Evolutionary conservation across 176 grass and related monocot genomes (phyloP), one percentile per base, ranked within the genome.

Genomic region (Zoysia pacifica): DNA sequence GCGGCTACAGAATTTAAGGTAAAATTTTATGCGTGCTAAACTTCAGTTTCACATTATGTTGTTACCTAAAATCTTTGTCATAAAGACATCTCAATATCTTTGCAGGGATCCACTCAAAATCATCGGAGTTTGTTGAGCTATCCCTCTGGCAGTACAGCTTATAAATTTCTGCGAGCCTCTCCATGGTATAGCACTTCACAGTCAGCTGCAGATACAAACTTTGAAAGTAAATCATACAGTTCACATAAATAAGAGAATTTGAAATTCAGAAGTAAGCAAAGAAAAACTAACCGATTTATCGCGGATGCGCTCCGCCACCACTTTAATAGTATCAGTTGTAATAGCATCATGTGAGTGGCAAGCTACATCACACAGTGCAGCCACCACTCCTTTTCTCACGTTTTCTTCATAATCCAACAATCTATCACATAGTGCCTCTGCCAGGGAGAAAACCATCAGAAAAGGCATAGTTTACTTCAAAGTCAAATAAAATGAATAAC

Each of bases 251-350:
- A 28, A 8, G 56, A 19, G 14, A 79, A 86, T 37, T 60, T 48
- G 67, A 66, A 69, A 78, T 40, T 52, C 12, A n/a, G 54, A 45
- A 35, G 83, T 73, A 40, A 72, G 44, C 12, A 81, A n/a, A n/a
- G n/a, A n/a, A n/a, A n/a, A n/a, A 90, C 87, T 84, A 77, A 93
- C 97, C 72, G 97, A 91, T 99, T 94, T 99, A 87, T 99, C 97
- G 77, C 97, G 97, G 84, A 99, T 82, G 58, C 97, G 92, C 80
- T 99, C 92, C 0, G 97, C 97, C 65, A 99, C 90, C 70, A 91
- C 78, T 82, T 87, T 93, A 40, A 91, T 72, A 55, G 87, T 96
- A 40, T 93, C 93, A 86, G 81, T 18, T 84, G 90, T 82, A 87
- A 99, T 81, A 65, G 79, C 76, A 72, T 83, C 85, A 76, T 89